A percentile compares a stretch with the other conserved stretches of the same genome.
These are phyloP conservation scores for Cryptococcus amylolentus DNA, from an alignment of 1,284 basidiomycete species.

Conservation along the genomic window DNA sequence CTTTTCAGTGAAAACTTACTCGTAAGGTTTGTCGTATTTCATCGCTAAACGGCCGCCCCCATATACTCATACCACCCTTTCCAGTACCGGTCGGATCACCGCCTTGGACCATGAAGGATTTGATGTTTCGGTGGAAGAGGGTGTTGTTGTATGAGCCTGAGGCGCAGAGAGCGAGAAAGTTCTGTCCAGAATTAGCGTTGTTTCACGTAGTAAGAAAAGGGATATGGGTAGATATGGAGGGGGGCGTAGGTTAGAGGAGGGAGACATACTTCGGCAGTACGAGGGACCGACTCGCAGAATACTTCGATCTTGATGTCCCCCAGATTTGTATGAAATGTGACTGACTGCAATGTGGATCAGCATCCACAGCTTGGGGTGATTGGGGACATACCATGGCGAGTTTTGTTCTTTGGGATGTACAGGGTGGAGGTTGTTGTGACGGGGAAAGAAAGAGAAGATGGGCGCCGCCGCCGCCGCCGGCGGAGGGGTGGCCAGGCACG, in stretches of 20 bases:
- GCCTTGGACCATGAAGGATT: slow-evolving; percentile 92
- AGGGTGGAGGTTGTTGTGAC: neutral
- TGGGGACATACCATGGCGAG: too few relatives aligned
- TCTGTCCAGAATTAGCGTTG: slow-evolving; percentile 54
- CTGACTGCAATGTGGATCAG: slow-evolving; percentile 58
- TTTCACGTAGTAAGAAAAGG: too few relatives aligned
- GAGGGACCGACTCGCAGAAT: slow-evolving; percentile 93
- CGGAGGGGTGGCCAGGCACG: neutral
- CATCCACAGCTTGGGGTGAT: neutral
- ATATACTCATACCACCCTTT: slow-evolving; percentile 54
- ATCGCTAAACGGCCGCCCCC: slow-evolving; percentile 77
- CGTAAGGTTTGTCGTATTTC: slow-evolving; percentile 89
- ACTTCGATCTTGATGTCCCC: slow-evolving; percentile 98
- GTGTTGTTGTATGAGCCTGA: slow-evolving; percentile 81
- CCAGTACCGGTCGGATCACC: slow-evolving; percentile 73
- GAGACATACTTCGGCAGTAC: slow-evolving; percentile 74
- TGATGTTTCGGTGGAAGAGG: slow-evolving; percentile 88
- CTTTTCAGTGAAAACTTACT: slow-evolving; percentile 53
- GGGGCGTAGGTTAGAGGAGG: neutral
- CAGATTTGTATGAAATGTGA: slow-evolving; percentile 87
- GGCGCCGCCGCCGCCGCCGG: too few relatives aligned
- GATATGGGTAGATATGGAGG: neutral
- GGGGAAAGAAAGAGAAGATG: slow-evolving; percentile 5
- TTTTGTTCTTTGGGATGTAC: slow-evolving; percentile 11
- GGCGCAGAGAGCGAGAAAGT: slow-evolving; percentile 91